Percentiles rank a stretch among this genome's conserved stretches.
These are phyloP conservation scores for Podila epicladia DNA, from an alignment of 192 early-diverging fungal genomes.

Conservation along the genomic window DNA sequence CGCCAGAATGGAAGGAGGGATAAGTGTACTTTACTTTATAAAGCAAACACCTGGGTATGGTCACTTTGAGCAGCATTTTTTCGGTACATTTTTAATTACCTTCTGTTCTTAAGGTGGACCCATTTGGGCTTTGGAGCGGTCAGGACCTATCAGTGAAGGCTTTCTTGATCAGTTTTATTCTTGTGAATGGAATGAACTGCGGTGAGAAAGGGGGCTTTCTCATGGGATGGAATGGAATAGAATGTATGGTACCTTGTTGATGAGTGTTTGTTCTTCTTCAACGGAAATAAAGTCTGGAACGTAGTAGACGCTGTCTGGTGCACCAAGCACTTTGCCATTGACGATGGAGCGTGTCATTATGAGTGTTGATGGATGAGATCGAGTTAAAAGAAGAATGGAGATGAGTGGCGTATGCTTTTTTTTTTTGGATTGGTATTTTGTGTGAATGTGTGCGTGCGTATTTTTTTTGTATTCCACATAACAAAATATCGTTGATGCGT, in stretches of 20 bases:
- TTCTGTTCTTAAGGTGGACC: slow-evolving; percentile 59
- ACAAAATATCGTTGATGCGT: no score
- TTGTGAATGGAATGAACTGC: not conserved
- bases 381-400: not conserved
- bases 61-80: not conserved
- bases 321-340: slow-evolving; percentile 4
- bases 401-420: no score
- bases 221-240: not conserved
- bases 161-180: not conserved
- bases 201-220: not conserved
- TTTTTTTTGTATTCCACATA: no score
- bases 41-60: no score
- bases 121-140: slow-evolving; percentile 59
- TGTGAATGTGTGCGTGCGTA: no score
- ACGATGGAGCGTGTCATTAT: slow-evolving; percentile 18
- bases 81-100: slow-evolving; percentile 23
- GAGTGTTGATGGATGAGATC: not conserved
- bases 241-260: slow-evolving; percentile 38
- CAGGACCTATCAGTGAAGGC: slow-evolving; percentile 35
- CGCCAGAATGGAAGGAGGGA: no score
- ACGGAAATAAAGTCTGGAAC: slow-evolving; percentile 52
- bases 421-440: no score
- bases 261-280: slow-evolving; percentile 38
- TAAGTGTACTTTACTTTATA: no score
- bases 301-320: slow-evolving; percentile 51